A percentile compares a stretch with the other conserved stretches of the same genome.
These are phyloP conservation scores for Penicillium frequentans DNA, from an alignment of 2,329 filamentous ascomycete genomes.

Conservation along the genomic window DNA sequence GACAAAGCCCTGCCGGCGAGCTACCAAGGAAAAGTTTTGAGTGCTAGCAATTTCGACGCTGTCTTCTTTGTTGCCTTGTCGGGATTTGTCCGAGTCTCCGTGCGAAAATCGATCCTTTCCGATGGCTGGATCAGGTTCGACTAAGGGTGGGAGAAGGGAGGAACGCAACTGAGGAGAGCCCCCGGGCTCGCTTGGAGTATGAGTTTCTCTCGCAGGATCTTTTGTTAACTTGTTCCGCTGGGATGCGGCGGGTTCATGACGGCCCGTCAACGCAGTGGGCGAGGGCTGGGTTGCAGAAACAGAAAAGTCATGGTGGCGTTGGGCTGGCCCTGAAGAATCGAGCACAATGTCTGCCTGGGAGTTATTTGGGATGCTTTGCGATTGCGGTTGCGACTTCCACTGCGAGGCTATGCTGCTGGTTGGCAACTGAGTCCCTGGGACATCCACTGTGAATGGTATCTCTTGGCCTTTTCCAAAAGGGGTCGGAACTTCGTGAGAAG, in stretches of 20 bases:
- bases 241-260: slow-evolving; percentile 11
- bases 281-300: slow-evolving; percentile 9
- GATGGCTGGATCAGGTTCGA: slow-evolving; percentile 5
- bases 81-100: slow-evolving; percentile 5
- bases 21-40: slow-evolving; percentile 15
- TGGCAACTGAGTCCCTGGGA: slow-evolving; percentile 27
- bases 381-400: slow-evolving; percentile 16
- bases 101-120: slow-evolving; percentile 12
- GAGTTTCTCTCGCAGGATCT: background rate
- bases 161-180: background rate
- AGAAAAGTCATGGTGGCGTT: slow-evolving; percentile 13
- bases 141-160: background rate
- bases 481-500: slow-evolving; percentile 17
- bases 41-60: background rate
- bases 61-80: background rate
- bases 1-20: slow-evolving; percentile 24
- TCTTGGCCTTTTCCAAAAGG: slow-evolving; percentile 3
- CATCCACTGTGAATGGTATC: slow-evolving; percentile 9
- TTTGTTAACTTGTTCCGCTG: slow-evolving; percentile 6
- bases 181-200: background rate
- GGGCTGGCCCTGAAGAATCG: slow-evolving; percentile 25
- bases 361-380: slow-evolving; percentile 8
- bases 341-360: slow-evolving; percentile 15
- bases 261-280: slow-evolving; percentile 21
- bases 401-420: slow-evolving; percentile 15